A percentile compares a stretch with the other conserved stretches of the same genome.
phyloP scores from a whole-genome alignment of 306 rosid genomes.

The Gynostemma pentaphyllum region DNA sequence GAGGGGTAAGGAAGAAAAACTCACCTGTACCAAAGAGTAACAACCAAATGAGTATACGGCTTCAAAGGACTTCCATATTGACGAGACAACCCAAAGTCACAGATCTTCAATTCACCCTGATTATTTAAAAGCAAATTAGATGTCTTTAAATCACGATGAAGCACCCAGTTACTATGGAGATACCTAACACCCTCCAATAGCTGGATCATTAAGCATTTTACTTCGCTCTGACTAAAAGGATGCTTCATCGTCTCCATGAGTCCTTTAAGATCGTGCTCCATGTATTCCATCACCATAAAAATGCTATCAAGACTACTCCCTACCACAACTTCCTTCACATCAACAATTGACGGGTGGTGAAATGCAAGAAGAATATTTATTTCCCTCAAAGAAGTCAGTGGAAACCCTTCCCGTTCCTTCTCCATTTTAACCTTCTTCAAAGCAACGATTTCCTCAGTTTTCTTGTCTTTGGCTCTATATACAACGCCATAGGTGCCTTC shows the following conservation, averaged over 20 bases:
- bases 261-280: conserved; percentile 76
- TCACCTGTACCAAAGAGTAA: conserved; percentile 93
- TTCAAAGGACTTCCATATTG: conserved; percentile 80
- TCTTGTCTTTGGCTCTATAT: conserved; percentile 77
- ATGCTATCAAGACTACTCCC: conserved; percentile 54
- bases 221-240: conserved; percentile 69
- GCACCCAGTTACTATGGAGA: conserved; percentile 93
- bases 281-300: conserved; percentile 91
- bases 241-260: conserved; percentile 47
- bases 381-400: conserved; percentile 77
- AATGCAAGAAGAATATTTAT: conserved; percentile 80
- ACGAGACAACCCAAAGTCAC: conserved; percentile 90
- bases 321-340: conserved; percentile 82
- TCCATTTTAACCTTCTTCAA: conserved; percentile 95
- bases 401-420: conserved; percentile 64
- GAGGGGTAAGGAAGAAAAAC: conserved; percentile 3
- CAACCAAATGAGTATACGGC: conserved; percentile 82
- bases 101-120: conserved; percentile 72
- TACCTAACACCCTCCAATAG: conserved; percentile 76
- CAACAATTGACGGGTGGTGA: conserved; percentile 66
- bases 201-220: conserved; percentile 56
- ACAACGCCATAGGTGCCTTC: conserved; percentile 98
- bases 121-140: conserved; percentile 72
- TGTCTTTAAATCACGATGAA: conserved; percentile 88
- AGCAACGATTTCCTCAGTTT: conserved; percentile 70